A percentile compares a stretch with the other conserved stretches of the same genome.
phyloP scores from a whole-genome alignment of 2,329 filamentous ascomycete species.

The Fusarium stilboides region DNA sequence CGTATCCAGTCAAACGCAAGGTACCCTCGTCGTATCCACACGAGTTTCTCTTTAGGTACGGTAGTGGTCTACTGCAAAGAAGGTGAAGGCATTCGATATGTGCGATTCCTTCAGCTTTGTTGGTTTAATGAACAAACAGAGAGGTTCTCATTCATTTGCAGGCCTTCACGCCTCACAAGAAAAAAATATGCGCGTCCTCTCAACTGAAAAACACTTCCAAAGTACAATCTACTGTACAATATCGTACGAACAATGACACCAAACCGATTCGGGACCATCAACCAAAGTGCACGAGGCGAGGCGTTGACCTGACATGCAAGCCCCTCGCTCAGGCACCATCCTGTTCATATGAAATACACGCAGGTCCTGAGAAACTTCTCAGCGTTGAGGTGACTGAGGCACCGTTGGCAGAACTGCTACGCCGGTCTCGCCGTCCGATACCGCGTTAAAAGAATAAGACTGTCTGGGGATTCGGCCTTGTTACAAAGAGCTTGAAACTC shows the following conservation, averaged over 20 bases:
- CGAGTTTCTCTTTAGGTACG: constrained; percentile 18
- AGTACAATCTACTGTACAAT: constrained; percentile 30
- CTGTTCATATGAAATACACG: constrained; percentile 34
- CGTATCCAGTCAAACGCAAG: constrained; percentile 23
- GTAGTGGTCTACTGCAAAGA: constrained; percentile 12
- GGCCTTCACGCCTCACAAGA: constrained; percentile 18
- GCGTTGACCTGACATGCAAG: constrained; percentile 42
- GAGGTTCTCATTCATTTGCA: constrained; percentile 23
- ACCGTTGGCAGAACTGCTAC: constrained; percentile 40
- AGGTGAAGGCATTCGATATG: constrained; percentile 8
- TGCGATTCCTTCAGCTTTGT: constrained; percentile 3
- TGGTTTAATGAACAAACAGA: not conserved
- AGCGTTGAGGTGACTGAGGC: constrained; percentile 34
- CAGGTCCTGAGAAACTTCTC: constrained; percentile 33
- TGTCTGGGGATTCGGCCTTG: constrained; percentile 26
- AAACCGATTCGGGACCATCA: constrained; percentile 30
- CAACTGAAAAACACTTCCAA: constrained; percentile 24
- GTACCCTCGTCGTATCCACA: constrained; percentile 48
- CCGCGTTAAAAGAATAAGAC: constrained; percentile 33
- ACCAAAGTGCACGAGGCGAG: constrained; percentile 35
- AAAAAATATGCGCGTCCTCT: constrained; percentile 30
- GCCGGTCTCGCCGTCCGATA: constrained; percentile 48
- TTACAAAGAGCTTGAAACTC: constrained; percentile 25
- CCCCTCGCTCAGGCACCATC: constrained; percentile 39
- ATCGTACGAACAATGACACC: constrained; percentile 21